Evolutionary conservation across 345 rosid genomes (phyloP).

Genomic region (Citrus sp.): DNA sequence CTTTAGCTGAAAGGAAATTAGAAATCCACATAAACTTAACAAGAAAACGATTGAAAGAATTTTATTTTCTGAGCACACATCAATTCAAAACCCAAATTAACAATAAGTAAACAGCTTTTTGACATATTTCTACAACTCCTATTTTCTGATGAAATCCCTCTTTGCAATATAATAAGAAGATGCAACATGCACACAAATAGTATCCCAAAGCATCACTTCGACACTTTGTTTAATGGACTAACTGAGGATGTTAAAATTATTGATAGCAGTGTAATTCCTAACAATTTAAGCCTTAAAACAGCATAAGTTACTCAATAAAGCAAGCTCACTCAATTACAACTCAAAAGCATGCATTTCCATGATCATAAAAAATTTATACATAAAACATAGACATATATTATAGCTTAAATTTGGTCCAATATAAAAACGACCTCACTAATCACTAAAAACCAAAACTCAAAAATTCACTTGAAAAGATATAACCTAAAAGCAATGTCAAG

Average conservation of each 20-base stretch:
- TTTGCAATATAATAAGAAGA: not conserved
- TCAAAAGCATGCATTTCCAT: not conserved
- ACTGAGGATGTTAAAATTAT: not conserved
- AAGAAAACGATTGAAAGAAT: not conserved
- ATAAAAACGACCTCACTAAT: not conserved
- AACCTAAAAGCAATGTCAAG: not conserved
- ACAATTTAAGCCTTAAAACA: not conserved
- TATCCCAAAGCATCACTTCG: not conserved
- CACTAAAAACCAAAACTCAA: not conserved
- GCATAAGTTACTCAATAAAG: not conserved
- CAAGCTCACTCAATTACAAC: not conserved
- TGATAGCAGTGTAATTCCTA: not conserved
- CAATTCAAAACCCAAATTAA: constrained; percentile 8
- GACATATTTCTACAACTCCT: not conserved
- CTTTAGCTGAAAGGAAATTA: constrained; percentile 4
- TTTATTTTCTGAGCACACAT: not conserved
- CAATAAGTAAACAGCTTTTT: not conserved
- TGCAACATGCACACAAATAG: not conserved
- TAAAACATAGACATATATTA: not conserved
- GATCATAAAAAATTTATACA: not conserved
- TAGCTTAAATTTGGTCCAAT: not conserved
- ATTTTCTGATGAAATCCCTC: not conserved
- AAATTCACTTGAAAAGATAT: not conserved
- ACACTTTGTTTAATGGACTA: not conserved
- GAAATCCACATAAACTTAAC: not conserved